phyloP scores from a whole-genome alignment of 2,329 filamentous ascomycete species.

The Alternaria gaisen region DNA sequence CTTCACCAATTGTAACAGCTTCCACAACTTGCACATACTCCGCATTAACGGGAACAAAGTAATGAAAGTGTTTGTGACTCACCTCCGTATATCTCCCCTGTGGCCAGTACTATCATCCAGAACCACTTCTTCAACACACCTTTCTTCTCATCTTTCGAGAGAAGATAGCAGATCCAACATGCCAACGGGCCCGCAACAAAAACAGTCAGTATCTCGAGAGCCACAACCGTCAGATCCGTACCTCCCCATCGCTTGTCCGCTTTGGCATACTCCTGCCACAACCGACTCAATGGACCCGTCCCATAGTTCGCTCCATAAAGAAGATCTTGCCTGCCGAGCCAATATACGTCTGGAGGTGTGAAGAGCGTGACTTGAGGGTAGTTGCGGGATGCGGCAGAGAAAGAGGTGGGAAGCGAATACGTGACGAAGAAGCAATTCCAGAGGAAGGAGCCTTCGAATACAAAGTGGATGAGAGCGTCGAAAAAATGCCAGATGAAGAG shows the following conservation, averaged over 20 bases:
- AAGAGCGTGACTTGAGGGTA: slow-evolving; percentile 49
- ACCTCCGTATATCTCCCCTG: slow-evolving; percentile 70
- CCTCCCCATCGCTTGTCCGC: slow-evolving; percentile 69
- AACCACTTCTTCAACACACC: slow-evolving; percentile 57
- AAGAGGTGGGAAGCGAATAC: slow-evolving; percentile 54
- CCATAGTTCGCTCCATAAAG: slow-evolving; percentile 69
- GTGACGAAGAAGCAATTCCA: slow-evolving; percentile 91
- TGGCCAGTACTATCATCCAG: slow-evolving; percentile 66
- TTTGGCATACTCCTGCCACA: slow-evolving; percentile 74
- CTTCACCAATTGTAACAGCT: slow-evolving; percentile 23
- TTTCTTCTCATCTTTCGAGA: slow-evolving; percentile 53
- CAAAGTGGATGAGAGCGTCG: slow-evolving; percentile 88
- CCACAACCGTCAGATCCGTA: slow-evolving; percentile 66
- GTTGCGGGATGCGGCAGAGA: slow-evolving; percentile 37
- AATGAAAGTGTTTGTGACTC: slow-evolving; percentile 31
- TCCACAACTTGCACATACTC: slow-evolving; percentile 15
- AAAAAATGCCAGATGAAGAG: slow-evolving; percentile 96
- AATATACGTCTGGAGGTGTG: slow-evolving; percentile 60
- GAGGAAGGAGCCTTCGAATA: slow-evolving; percentile 89
- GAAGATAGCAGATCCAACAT: slow-evolving; percentile 64
- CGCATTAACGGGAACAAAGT: slow-evolving; percentile 4
- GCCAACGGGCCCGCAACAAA: slow-evolving; percentile 67
- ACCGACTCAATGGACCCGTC: slow-evolving; percentile 59
- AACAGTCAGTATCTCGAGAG: slow-evolving; percentile 69
- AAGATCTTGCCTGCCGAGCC: slow-evolving; percentile 63